Evolutionary conservation across 805 yeast genomes (phyloP).

Genomic region (Hanseniaspora occidentalis): DNA sequence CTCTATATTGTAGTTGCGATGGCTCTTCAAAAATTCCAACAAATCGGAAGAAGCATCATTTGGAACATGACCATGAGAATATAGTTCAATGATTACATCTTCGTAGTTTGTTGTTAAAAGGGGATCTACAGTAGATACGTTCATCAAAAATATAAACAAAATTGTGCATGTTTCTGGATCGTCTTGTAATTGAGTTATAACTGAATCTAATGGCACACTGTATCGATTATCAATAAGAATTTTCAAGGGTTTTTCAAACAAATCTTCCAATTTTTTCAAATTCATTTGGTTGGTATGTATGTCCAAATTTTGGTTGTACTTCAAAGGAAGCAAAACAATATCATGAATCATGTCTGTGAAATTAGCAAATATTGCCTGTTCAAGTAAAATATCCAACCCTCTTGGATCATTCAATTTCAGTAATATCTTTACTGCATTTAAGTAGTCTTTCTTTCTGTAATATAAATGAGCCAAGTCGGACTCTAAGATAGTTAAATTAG

Average conservation of each 20-base stretch:
- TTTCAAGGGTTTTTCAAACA: slow-evolving; percentile 33
- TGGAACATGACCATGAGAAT: slow-evolving; percentile 33
- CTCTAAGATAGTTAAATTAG: slow-evolving; percentile 23
- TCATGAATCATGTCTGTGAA: slow-evolving; percentile 38
- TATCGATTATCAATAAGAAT: slow-evolving; percentile 53
- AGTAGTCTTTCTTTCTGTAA: slow-evolving; percentile 43
- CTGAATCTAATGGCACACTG: slow-evolving; percentile 42
- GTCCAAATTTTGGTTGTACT: no score
- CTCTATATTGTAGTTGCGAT: slow-evolving; percentile 54
- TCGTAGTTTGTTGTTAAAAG: slow-evolving; percentile 45
- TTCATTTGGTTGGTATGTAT: slow-evolving; percentile 25
- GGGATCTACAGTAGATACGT: slow-evolving; percentile 44
- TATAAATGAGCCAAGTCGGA: slow-evolving; percentile 40
- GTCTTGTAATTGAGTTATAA: slow-evolving; percentile 36
- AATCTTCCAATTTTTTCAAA: slow-evolving; percentile 27
- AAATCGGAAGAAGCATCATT: slow-evolving; percentile 24
- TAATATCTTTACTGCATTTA: slow-evolving; percentile 52
- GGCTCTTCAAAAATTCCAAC: slow-evolving; percentile 46
- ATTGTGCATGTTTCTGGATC: slow-evolving; percentile 32
- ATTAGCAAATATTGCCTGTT: slow-evolving; percentile 47
- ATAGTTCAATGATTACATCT: slow-evolving; percentile 52
- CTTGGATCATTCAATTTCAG: slow-evolving; percentile 40
- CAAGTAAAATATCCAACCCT: slow-evolving; percentile 44
- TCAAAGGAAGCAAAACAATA: slow-evolving; percentile 33
- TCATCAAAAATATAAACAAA: slow-evolving; percentile 53